Conservation (phyloP, 1,139 yeast genomes). For the Yamadazyma diddensiae region DNA sequence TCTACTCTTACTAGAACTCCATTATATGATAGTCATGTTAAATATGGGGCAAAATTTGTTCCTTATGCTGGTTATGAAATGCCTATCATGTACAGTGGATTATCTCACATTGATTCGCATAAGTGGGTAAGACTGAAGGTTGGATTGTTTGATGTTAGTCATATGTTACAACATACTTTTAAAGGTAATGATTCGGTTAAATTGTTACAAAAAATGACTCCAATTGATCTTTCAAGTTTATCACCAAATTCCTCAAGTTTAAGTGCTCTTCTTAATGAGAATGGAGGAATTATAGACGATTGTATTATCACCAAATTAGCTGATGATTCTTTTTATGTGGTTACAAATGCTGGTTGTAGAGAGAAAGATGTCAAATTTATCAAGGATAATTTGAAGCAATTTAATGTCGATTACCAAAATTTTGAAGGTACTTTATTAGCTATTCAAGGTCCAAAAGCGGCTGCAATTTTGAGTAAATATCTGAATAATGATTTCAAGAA, state of each 20-base stretch:
- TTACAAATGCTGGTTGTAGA: slow-evolving; percentile 96
- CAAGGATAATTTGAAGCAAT: slow-evolving; percentile 44
- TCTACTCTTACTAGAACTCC: slow-evolving; percentile 61
- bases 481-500: slow-evolving; percentile 56
- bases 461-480: slow-evolving; percentile 60
- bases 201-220: slow-evolving; percentile 77
- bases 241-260: slow-evolving; percentile 63
- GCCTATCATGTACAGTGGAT: slow-evolving; percentile 87
- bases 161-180: slow-evolving; percentile 88
- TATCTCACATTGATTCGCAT: slow-evolving; percentile 88
- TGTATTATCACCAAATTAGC: slow-evolving; percentile 84
- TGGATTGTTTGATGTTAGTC: slow-evolving; percentile 94
- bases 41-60: slow-evolving; percentile 84
- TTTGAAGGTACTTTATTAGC: slow-evolving; percentile 83
- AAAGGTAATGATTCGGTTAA: slow-evolving; percentile 66
- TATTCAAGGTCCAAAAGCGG: slow-evolving; percentile 87
- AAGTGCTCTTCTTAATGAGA: slow-evolving; percentile 69
- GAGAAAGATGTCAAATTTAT: slow-evolving; percentile 73
- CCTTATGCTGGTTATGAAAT: slow-evolving; percentile 92
- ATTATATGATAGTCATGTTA: slow-evolving; percentile 72
- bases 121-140: slow-evolving; percentile 87
- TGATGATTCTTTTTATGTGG: slow-evolving; percentile 78
- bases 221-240: slow-evolving; percentile 68
- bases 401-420: slow-evolving; percentile 55
- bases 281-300: slow-evolving; percentile 90